Conservation (phyloP, 2,329 filamentous ascomycete species). For the Epichloe sp. region DNA sequence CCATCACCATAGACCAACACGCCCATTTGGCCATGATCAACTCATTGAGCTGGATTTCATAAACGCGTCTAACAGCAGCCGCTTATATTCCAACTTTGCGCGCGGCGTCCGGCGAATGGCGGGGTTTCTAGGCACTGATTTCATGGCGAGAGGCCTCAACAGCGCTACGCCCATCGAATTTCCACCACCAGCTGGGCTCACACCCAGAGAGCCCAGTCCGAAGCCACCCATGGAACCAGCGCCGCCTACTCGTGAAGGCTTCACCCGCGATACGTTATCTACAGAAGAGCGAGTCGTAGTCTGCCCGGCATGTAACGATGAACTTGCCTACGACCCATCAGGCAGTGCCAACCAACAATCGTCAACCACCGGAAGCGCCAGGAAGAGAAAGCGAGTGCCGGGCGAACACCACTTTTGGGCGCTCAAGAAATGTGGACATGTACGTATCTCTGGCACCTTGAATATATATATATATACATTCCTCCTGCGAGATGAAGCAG, state of each 20-base stretch:
- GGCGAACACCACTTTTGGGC: conserved; percentile 86
- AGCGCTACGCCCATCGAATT: conserved; percentile 8
- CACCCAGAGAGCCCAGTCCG: conserved; percentile 19
- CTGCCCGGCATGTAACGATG: conserved; percentile 76
- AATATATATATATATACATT: conserved; percentile 11
- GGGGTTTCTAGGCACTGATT: conserved; percentile 12
- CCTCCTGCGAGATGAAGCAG: background rate
- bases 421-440: conserved; percentile 81
- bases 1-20: conserved; percentile 4
- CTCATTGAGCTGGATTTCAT: conserved; percentile 15
- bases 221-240: conserved; percentile 49
- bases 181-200: conserved; percentile 18
- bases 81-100: conserved; percentile 9
- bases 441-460: conserved; percentile 25
- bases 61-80: conserved; percentile 6
- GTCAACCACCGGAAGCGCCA: conserved; percentile 9
- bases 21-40: conserved; percentile 10
- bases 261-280: conserved; percentile 54
- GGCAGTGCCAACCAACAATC: conserved; percentile 14
- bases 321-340: conserved; percentile 60
- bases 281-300: conserved; percentile 59
- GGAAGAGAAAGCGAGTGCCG: conserved; percentile 33
- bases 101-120: conserved; percentile 15
- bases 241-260: conserved; percentile 56
- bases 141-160: conserved; percentile 10